Percentiles rank a stretch among this genome's conserved stretches.
Evolutionary conservation across 2,329 filamentous ascomycete species (phyloP).

Genomic region (Sporothrix dimorphospora): DNA sequence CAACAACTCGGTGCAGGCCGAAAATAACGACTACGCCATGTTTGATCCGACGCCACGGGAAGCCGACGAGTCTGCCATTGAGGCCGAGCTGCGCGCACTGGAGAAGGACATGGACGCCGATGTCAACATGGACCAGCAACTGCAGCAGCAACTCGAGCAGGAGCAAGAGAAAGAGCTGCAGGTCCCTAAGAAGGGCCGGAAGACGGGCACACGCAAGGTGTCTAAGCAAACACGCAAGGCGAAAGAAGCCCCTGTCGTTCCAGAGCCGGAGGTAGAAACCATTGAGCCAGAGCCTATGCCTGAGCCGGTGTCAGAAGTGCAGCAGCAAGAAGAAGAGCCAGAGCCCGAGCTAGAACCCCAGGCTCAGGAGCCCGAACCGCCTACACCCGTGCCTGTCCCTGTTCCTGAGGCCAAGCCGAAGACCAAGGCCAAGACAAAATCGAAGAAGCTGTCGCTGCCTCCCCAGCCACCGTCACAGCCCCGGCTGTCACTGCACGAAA

Average conservation of each 20-base stretch:
- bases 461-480: background rate
- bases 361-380: slow-evolving; percentile 21
- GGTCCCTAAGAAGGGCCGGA: slow-evolving; percentile 59
- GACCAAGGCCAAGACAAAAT: slow-evolving; percentile 17
- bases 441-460: slow-evolving; percentile 7
- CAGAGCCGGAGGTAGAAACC: slow-evolving; percentile 31
- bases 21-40: slow-evolving; percentile 50
- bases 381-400: background rate
- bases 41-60: slow-evolving; percentile 53
- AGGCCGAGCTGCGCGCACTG: slow-evolving; percentile 55
- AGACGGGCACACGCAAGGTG: slow-evolving; percentile 54
- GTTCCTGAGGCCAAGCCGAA: slow-evolving; percentile 22
- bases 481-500: background rate
- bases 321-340: slow-evolving; percentile 30
- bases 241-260: slow-evolving; percentile 39
- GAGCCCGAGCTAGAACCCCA: slow-evolving; percentile 13
- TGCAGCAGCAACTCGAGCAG: slow-evolving; percentile 37
- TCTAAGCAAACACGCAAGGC: slow-evolving; percentile 57
- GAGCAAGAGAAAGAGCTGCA: slow-evolving; percentile 42
- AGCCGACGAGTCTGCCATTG: slow-evolving; percentile 52
- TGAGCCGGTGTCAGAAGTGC: slow-evolving; percentile 28
- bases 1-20: slow-evolving; percentile 37
- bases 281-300: background rate
- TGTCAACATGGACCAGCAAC: slow-evolving; percentile 26
- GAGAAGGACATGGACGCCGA: slow-evolving; percentile 52